Conservation (phyloP, 2,329 filamentous ascomycete species). For the Neofusicoccum ribis region DNA sequence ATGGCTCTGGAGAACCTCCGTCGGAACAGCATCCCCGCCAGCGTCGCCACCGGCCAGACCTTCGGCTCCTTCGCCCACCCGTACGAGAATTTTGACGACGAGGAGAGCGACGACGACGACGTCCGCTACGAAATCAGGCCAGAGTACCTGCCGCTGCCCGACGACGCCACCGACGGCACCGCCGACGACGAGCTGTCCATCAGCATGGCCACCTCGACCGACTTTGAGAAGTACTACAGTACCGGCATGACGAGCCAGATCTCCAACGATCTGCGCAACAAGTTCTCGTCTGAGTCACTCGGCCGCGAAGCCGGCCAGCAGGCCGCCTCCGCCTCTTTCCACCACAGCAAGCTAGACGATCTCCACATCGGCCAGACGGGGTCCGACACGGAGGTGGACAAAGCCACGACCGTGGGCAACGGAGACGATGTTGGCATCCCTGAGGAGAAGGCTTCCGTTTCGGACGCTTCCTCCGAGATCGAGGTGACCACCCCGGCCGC, state of each 20-base stretch:
- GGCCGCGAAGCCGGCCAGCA: neutral
- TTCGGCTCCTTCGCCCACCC: conserved; percentile 12
- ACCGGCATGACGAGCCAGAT: neutral
- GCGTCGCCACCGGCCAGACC: neutral
- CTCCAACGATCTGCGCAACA: neutral
- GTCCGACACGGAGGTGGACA: conserved; percentile 8
- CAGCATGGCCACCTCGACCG: neutral
- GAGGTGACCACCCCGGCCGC: neutral
- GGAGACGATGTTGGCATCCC: neutral
- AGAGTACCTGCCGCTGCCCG: conserved; percentile 11
- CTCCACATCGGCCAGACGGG: neutral
- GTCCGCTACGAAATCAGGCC: neutral
- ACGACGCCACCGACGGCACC: conserved; percentile 6
- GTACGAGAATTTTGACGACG: conserved; percentile 4
- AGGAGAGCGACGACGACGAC: too few species aligned
- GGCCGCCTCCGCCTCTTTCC: neutral
- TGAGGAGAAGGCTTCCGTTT: neutral
- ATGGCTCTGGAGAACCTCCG: neutral
- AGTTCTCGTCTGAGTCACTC: neutral
- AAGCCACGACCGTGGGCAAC: neutral
- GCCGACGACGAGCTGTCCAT: conserved; percentile 16
- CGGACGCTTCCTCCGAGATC: neutral
- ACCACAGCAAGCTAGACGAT: neutral
- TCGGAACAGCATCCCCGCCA: neutral
- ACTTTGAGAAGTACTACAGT: conserved; percentile 1